Conservation (phyloP, 2,329 filamentous ascomycete species). For the Atkinsonella texensis region DNA sequence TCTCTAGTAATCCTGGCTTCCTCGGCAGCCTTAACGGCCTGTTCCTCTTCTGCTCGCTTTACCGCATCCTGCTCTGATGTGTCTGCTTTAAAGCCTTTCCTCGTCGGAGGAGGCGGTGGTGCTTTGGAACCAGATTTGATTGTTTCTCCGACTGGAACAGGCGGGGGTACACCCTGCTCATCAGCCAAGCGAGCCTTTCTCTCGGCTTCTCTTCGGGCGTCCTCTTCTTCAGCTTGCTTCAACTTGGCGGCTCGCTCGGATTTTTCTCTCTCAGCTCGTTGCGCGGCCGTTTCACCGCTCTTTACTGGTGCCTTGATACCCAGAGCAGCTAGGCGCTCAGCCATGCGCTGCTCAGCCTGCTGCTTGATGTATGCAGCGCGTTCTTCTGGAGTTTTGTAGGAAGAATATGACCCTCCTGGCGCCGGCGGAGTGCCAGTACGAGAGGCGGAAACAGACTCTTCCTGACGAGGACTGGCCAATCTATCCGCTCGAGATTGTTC, state of each 20-base stretch:
- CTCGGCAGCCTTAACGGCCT: conserved; percentile 46
- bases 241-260: conserved; percentile 79
- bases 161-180: conserved; percentile 55
- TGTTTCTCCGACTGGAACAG: conserved; percentile 39
- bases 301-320: conserved; percentile 79
- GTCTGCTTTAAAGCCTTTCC: conserved; percentile 55
- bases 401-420: conserved; percentile 57
- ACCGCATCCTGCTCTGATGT: conserved; percentile 39
- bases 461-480: conserved; percentile 32
- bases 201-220: conserved; percentile 77
- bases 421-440: conserved; percentile 34
- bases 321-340: conserved; percentile 83
- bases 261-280: conserved; percentile 79
- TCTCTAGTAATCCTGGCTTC: conserved; percentile 56
- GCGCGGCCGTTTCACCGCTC: conserved; percentile 65
- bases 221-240: conserved; percentile 85
- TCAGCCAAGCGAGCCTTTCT: conserved; percentile 72
- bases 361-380: conserved; percentile 93
- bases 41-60: conserved; percentile 47
- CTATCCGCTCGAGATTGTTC: conserved; percentile 31
- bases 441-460: conserved; percentile 41
- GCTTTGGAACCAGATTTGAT: conserved; percentile 42
- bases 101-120: conserved; percentile 68
- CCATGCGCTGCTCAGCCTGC: conserved; percentile 93
- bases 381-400: conserved; percentile 86